Evolutionary conservation across 352 stramenopile species (phyloP), one percentile per base, ranked within the genome.

Genomic region (Phytopythium montanum): DNA sequence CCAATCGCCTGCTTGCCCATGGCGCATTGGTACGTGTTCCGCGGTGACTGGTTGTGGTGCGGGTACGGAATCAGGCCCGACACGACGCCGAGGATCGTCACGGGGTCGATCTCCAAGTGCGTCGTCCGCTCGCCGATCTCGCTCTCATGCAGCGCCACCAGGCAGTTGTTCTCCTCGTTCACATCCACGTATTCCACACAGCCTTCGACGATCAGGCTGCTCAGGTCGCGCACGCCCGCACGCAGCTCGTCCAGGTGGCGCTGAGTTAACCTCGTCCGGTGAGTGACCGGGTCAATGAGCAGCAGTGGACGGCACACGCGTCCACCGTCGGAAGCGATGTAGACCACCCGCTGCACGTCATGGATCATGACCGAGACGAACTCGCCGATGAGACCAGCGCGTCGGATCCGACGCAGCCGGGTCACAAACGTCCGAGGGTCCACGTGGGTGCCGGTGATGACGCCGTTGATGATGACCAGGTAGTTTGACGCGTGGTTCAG

Each of bases 1-100:
- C 98, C 98, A 66, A 99, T 99, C n/a, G 98, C 97, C 73, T 98
- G 93, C 80, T 99, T 99, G 53, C 98, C 98, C 98, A 99, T 99
- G 38, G 97, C 97, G 64, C 97, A 99, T 78, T 99, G 98, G 73
- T 99, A 99, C 5, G 97, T 99, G 73, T 99, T 99, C 56, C 98
- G 89, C 38, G 96, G 97, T 33, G 87, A 98, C 75, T 99, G 97
- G 65, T 99, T 99, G 81, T 99, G 95, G 70, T 99, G 96, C n/a
- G 97, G 97, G 72, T 98, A 99, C 29, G 98, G 97, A 67, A 99
- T 99, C 33, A 99, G 78, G 25, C 97, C 97, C 18, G 97, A 98
- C 3, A 99, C 97, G 61, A 99, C 97, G 34, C 97, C 97, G 6
- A 99, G 70, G 46, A 99, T 97, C 25, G 97, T 99, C 53, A 99